phyloP scores from a whole-genome alignment of 2,329 filamentous ascomycete species.

The Talaromyces sp. region DNA sequence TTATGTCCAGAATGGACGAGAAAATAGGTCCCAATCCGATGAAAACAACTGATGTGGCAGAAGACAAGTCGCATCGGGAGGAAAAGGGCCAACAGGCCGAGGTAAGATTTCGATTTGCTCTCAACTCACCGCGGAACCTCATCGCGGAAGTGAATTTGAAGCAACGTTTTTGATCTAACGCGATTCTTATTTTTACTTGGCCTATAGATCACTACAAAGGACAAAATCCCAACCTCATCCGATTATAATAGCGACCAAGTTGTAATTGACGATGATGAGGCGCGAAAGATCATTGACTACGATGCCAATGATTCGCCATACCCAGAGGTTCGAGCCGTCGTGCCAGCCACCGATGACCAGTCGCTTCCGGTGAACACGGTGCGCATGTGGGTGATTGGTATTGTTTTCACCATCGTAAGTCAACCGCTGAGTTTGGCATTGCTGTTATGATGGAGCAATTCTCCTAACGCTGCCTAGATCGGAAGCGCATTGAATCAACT shows the following conservation, averaged over 20 bases:
- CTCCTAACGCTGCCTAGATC: constrained; percentile 16
- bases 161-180: not conserved
- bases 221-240: not conserved
- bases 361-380: constrained; percentile 28
- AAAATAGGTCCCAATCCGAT: not conserved
- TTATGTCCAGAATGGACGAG: constrained; percentile 4
- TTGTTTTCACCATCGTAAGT: constrained; percentile 33
- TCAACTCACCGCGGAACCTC: not conserved
- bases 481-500: constrained; percentile 35
- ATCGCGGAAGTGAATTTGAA: not conserved
- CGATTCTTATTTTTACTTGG: not conserved
- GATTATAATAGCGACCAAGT: constrained; percentile 12
- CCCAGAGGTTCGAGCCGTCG: constrained; percentile 34
- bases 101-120: not conserved
- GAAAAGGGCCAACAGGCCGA: not conserved
- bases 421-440: not conserved
- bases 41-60: not conserved
- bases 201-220: not conserved
- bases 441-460: not conserved
- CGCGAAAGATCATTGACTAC: constrained; percentile 27
- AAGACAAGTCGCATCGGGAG: not conserved
- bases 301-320: constrained; percentile 35
- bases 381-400: constrained; percentile 34
- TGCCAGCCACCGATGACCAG: constrained; percentile 27
- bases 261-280: constrained; percentile 28